Evolutionary conservation across 2,329 filamentous ascomycete genomes (phyloP).

Genomic region (Fusarium sp.): DNA sequence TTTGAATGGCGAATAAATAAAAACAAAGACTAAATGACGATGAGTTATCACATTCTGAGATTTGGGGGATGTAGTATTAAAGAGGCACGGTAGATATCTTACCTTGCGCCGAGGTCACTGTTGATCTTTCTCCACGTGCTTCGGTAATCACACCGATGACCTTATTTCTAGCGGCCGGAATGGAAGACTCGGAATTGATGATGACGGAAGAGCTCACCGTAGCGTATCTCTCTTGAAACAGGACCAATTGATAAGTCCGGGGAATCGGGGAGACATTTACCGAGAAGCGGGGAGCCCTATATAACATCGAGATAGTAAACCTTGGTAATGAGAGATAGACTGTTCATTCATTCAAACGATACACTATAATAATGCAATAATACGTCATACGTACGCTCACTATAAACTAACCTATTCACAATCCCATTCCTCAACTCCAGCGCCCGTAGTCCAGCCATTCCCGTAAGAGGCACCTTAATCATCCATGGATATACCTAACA

Average conservation of each 20-base stretch:
- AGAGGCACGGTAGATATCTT: not conserved
- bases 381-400: not conserved
- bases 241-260: not conserved
- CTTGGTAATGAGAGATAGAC: not conserved
- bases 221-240: not conserved
- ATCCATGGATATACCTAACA: conserved; percentile 22
- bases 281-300: conserved; percentile 6
- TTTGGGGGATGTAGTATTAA: conserved; percentile 7
- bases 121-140: conserved; percentile 38
- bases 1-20: not conserved
- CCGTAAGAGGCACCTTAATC: not conserved
- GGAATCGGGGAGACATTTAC: conserved; percentile 4
- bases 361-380: not conserved
- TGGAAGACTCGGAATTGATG: conserved; percentile 9
- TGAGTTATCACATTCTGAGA: conserved; percentile 22
- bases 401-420: not conserved
- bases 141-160: conserved; percentile 33
- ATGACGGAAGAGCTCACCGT: conserved; percentile 15
- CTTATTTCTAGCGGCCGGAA: conserved; percentile 12
- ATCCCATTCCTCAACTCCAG: conserved; percentile 16
- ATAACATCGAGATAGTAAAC: not conserved
- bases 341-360: conserved; percentile 9
- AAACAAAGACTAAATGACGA: not conserved
- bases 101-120: conserved; percentile 27
- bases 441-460: not conserved